These are phyloP conservation scores for Pichia sp. DNA, from an alignment of 1,139 yeast species.

Conservation along the genomic window DNA sequence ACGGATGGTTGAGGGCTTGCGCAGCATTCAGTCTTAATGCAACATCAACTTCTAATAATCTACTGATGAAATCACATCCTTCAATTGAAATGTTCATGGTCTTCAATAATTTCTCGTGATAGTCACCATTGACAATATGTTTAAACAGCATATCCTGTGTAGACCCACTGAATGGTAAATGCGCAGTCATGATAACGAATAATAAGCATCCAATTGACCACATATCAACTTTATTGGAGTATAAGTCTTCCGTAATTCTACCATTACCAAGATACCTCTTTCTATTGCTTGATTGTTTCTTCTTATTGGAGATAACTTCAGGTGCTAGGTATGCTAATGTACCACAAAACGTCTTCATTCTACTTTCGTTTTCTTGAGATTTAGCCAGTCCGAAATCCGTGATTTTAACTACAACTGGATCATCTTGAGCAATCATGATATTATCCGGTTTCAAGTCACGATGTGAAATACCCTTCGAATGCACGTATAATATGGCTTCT, in stretches of 20 bases:
- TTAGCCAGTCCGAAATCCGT: constrained; percentile 90
- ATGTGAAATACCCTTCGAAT: constrained; percentile 85
- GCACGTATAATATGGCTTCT: constrained; percentile 84
- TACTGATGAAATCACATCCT: constrained; percentile 67
- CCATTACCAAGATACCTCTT: constrained; percentile 33
- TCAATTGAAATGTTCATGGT: constrained; percentile 62
- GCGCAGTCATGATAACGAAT: constrained; percentile 87
- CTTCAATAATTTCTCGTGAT: constrained; percentile 74
- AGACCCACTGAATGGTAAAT: constrained; percentile 89
- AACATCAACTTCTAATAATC: constrained; percentile 75
- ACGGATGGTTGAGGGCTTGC: constrained; percentile 70
- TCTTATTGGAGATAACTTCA: constrained; percentile 78
- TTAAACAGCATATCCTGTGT: constrained; percentile 84
- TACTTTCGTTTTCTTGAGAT: constrained; percentile 69
- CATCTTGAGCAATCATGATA: constrained; percentile 84
- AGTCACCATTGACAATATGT: constrained; percentile 74
- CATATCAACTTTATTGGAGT: constrained; percentile 88
- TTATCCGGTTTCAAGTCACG: constrained; percentile 94
- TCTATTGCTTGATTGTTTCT: constrained; percentile 31
- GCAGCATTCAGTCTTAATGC: constrained; percentile 65
- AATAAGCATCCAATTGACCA: constrained; percentile 96
- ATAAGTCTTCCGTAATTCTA: constrained; percentile 41
- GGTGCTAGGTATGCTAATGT: constrained; percentile 92
- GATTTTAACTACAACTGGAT: constrained; percentile 84
- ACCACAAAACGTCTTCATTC: constrained; percentile 78